Evolutionary conservation across 192 early-diverging fungal genomes (phyloP).

Genomic region (Neocallimastix lanati): DNA sequence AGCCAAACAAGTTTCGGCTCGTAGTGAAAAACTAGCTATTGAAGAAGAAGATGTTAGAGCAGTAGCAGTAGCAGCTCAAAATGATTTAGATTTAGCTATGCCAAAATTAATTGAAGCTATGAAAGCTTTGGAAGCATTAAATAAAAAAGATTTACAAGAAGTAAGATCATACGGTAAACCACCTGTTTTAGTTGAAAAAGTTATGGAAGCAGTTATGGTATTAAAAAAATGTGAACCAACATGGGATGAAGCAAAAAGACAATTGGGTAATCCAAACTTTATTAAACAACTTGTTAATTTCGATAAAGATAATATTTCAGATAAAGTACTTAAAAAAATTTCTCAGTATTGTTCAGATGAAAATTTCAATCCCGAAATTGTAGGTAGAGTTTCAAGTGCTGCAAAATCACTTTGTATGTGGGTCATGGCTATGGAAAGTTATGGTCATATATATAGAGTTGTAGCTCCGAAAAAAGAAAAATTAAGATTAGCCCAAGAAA

Average conservation of each 20-base stretch:
- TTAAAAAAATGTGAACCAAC: slow-evolving; percentile 5
- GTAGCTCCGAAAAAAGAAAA: slow-evolving; percentile 2
- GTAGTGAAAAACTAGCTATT: slow-evolving; percentile 18
- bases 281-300: slow-evolving; percentile 5
- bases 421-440: slow-evolving; percentile 5
- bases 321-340: slow-evolving; percentile 4
- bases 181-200: slow-evolving; percentile 2
- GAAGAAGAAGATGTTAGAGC: slow-evolving; percentile 2
- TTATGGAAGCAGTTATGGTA: slow-evolving; percentile 3
- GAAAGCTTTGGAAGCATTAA: slow-evolving; percentile 1
- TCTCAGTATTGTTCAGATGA: slow-evolving; percentile 2
- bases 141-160: slow-evolving; percentile 3
- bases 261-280: slow-evolving; percentile 3
- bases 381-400: slow-evolving; percentile 1
- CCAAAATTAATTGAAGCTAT: slow-evolving; percentile 3
- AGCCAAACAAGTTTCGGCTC: slow-evolving; percentile 33
- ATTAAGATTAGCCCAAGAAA: slow-evolving; percentile 3
- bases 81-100: slow-evolving; percentile 4
- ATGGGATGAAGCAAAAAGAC: slow-evolving; percentile 4
- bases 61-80: slow-evolving; percentile 1
- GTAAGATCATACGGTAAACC: slow-evolving; percentile 5
- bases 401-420: slow-evolving; percentile 3
- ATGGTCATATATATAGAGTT: slow-evolving; percentile 2
- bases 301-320: slow-evolving; percentile 4
- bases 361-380: slow-evolving; percentile 3